These are phyloP conservation scores for Aspergillus carlsbadensis DNA, from an alignment of 495 filamentous ascomycete species.

Conservation along the genomic window DNA sequence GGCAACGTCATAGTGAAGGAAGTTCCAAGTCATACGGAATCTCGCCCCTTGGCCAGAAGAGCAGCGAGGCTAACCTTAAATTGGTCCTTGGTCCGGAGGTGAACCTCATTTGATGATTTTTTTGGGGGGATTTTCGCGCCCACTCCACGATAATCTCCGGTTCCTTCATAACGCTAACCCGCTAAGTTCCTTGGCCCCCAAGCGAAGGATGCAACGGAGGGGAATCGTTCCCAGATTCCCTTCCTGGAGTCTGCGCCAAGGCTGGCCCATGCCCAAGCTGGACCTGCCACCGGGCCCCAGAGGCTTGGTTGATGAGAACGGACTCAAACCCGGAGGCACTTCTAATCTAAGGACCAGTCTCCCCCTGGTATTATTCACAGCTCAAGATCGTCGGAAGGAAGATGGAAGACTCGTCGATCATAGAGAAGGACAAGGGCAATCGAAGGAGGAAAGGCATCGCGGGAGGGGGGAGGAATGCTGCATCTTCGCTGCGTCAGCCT, in stretches of 20 bases:
- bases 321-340: too few species aligned
- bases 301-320: conserved; percentile 24
- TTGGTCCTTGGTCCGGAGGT: conserved; percentile 8
- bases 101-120: conserved; percentile 14
- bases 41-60: conserved; percentile 9
- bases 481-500: too few species aligned
- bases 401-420: not conserved
- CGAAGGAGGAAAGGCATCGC: not conserved
- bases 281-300: conserved; percentile 25
- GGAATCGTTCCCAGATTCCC: conserved; percentile 23
- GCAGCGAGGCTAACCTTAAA: not conserved
- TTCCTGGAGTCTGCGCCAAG: conserved; percentile 18
- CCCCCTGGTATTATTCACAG: conserved; percentile 1
- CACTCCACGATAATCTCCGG: conserved; percentile 30
- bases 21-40: conserved; percentile 9
- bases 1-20: conserved; percentile 1
- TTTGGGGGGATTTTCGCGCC: conserved; percentile 6
- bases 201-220: conserved; percentile 19
- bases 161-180: conserved; percentile 17
- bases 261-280: conserved; percentile 11
- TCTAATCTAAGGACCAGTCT: conserved; percentile 17
- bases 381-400: not conserved
- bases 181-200: conserved; percentile 21
- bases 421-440: too few species aligned
- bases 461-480: not conserved